These are phyloP conservation scores for Iberis pinnata DNA, from an alignment of 345 rosid species.

Conservation along the genomic window DNA sequence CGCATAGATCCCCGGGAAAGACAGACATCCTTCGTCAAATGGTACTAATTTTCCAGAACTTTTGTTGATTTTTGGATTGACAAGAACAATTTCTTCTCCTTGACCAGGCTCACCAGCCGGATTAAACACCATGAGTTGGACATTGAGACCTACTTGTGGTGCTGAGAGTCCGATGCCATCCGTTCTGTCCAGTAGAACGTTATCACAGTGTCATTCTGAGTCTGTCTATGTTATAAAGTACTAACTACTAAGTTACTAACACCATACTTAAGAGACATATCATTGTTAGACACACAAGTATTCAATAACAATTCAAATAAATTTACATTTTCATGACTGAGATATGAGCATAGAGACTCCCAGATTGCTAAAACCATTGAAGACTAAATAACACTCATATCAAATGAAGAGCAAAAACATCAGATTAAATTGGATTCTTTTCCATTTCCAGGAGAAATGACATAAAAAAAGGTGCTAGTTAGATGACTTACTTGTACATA, in stretches of 20 bases:
- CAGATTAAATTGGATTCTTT: no score
- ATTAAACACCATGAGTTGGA: conserved; percentile 91
- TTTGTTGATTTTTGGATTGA: conserved; percentile 70
- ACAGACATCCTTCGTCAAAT: conserved; percentile 81
- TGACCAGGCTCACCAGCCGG: conserved; percentile 62
- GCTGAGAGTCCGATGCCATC: conserved; percentile 97
- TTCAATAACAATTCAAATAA: background rate
- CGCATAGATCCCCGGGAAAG: conserved; percentile 86
- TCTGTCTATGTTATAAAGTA: background rate
- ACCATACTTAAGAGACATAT: background rate
- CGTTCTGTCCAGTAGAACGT: conserved; percentile 56
- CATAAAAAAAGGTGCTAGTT: no score
- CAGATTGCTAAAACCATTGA: no score
- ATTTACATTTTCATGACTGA: no score
- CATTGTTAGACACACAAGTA: background rate
- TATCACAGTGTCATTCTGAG: conserved; percentile 15
- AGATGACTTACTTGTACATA: conserved; percentile 77
- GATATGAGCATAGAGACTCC: no score
- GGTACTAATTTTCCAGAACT: conserved; percentile 56
- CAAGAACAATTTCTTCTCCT: conserved; percentile 85
- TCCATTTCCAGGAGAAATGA: no score
- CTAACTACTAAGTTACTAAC: no score
- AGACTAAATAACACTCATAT: no score
- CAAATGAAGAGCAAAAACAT: no score
- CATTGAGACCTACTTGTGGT: conserved; percentile 89